Evolutionary conservation across 768 basidiomycete genomes (phyloP), one percentile per base, ranked within the genome.

Genomic region (Serpula lacrymans): DNA sequence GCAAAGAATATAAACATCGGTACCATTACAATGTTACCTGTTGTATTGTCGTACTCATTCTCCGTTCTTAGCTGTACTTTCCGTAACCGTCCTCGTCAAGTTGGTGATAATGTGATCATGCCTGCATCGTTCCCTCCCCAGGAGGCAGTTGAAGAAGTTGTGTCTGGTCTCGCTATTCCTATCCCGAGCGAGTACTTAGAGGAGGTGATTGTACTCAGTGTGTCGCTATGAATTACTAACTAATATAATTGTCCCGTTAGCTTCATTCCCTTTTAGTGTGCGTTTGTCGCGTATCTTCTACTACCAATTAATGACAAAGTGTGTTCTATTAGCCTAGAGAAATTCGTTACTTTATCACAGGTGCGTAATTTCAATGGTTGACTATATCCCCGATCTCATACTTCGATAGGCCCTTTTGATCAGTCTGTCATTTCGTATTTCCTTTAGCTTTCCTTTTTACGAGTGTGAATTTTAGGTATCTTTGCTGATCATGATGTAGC

Each of bases 261-360:
- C 62, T 82, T 7, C 80, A 83, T 48, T 65, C 74, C 2, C 66
- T 82, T 18, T 66, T 82, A n/a, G 70, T 78, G 79, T 82, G 52
- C 41, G 77, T 54, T 22, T 34, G 20, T 37, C 8, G 10, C 43
- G 12, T 9, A 44, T 24, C 17, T 41, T 12, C 6, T 8, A 18
- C 31, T 33, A 6, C n/a, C 20, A 33, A 14, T 33, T 6, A 33
- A 7, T 8, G n/a, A 6, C n/a, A 14, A n/a, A n/a, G 14, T 33
- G 18, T n/a, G 17, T 32, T 18, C 7, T 18, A 4, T 12, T 36
- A 70, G 59, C 8, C 54, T 76, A 31, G 74, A 80, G 41, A 75
- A 74, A 54, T 73, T 70, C 31, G 53, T 71, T 16, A 54, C 64
- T 6, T 68, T 72, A 27, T 68, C 67, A 1, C 57, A 68, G 58